phyloP scores from a whole-genome alignment of 2,329 filamentous ascomycete species.

The Elsinoe perseae region DNA sequence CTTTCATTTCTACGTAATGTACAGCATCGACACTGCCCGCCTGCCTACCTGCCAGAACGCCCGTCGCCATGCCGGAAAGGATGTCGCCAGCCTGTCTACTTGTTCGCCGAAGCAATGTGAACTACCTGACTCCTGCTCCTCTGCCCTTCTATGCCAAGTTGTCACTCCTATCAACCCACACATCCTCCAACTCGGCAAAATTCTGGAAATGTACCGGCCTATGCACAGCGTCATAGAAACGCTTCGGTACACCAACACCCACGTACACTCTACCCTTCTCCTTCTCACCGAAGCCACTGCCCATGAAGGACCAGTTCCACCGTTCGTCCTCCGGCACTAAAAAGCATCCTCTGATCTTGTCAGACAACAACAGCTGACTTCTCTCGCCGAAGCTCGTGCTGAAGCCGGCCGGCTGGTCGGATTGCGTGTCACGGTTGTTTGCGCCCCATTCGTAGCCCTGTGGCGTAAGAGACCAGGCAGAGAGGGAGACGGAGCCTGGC shows the following conservation, averaged over 20 bases:
- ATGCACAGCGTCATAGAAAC: constrained; percentile 90
- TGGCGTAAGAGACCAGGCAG: constrained; percentile 87
- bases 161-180: constrained; percentile 87
- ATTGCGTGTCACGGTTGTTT: constrained; percentile 87
- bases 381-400: constrained; percentile 75
- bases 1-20: background rate
- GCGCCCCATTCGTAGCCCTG: constrained; percentile 94
- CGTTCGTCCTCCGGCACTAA: constrained; percentile 80
- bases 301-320: constrained; percentile 99
- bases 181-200: constrained; percentile 94
- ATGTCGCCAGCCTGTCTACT: background rate
- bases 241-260: constrained; percentile 79
- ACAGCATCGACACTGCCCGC: background rate
- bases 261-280: constrained; percentile 81
- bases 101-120: no score
- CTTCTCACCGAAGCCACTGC: constrained; percentile 73
- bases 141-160: constrained; percentile 65
- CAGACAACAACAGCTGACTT: constrained; percentile 84
- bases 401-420: constrained; percentile 91
- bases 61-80: constrained; percentile 2
- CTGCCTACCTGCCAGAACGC: background rate
- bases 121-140: background rate
- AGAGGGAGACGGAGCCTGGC: constrained; percentile 87
- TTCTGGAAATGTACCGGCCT: constrained; percentile 92
- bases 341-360: constrained; percentile 93